A percentile compares a stretch with the other conserved stretches of the same genome.
phyloP scores from a whole-genome alignment of 441 rosid species.

The Erysimum pusillum region DNA sequence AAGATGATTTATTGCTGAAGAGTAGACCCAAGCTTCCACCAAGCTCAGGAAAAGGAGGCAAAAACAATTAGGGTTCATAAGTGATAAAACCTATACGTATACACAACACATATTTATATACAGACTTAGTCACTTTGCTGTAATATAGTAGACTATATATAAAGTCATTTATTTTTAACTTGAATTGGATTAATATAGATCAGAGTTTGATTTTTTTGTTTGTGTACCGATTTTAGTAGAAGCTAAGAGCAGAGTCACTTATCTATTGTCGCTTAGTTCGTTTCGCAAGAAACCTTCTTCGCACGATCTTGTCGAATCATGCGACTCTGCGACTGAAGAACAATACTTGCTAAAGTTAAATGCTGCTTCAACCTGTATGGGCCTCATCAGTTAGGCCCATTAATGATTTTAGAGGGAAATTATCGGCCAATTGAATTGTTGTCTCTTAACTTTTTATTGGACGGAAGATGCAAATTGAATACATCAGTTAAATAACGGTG shows the following conservation, averaged over 20 bases:
- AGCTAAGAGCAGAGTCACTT: not conserved
- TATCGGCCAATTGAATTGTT: not conserved
- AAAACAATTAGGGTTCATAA: constrained; percentile 16
- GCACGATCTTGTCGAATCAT: not conserved
- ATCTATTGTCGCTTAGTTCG: not conserved
- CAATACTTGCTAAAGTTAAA: not conserved
- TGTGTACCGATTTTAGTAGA: not conserved
- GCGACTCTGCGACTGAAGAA: not conserved
- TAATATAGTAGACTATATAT: not conserved
- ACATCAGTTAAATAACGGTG: not conserved
- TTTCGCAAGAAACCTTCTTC: not conserved
- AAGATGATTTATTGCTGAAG: not conserved
- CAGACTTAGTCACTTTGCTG: not conserved
- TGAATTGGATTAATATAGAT: not conserved
- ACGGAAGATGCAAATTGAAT: not conserved
- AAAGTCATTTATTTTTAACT: not conserved
- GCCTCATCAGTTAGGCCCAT: not conserved
- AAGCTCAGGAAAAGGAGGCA: constrained; percentile 38
- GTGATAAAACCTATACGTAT: not conserved
- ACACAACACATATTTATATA: not conserved
- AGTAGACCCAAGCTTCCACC: not conserved
- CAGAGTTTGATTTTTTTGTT: not conserved
- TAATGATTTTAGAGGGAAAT: not conserved
- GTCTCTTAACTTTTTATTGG: not conserved
- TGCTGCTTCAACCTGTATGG: not conserved